These are phyloP conservation scores for Pisolithus marmoratus DNA, from an alignment of 768 basidiomycete genomes.

Conservation along the genomic window DNA sequence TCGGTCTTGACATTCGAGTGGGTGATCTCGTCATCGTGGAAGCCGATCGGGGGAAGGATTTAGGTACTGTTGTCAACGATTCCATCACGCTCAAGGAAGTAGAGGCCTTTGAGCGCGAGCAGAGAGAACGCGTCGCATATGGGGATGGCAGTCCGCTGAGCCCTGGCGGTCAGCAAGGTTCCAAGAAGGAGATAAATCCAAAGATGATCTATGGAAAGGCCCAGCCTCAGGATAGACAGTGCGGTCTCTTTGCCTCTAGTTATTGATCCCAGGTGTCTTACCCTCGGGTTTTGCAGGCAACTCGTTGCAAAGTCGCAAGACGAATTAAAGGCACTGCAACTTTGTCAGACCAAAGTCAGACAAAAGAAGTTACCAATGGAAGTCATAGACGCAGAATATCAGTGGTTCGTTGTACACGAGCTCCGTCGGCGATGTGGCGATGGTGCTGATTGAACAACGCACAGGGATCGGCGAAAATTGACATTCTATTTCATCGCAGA, in stretches of 20 bases:
- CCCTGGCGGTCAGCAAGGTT: slow-evolving; percentile 37
- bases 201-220: slow-evolving; percentile 96
- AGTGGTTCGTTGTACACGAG: slow-evolving; percentile 58
- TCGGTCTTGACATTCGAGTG: slow-evolving; percentile 56
- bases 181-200: slow-evolving; percentile 91
- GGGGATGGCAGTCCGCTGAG: slow-evolving; percentile 42
- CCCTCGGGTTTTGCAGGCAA: slow-evolving; percentile 38
- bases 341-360: slow-evolving; percentile 87
- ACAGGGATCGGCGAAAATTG: slow-evolving; percentile 93
- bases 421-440: no score
- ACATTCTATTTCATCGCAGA: slow-evolving; percentile 98
- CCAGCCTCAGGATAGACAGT: slow-evolving; percentile 76
- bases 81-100: slow-evolving; percentile 87
- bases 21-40: slow-evolving; percentile 98
- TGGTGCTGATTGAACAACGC: not conserved
- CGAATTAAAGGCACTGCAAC: slow-evolving; percentile 84
- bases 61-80: slow-evolving; percentile 90
- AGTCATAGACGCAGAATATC: slow-evolving; percentile 97
- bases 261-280: slow-evolving; percentile 1
- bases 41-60: slow-evolving; percentile 89
- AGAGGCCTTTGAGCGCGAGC: slow-evolving; percentile 82
- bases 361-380: slow-evolving; percentile 99
- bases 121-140: slow-evolving; percentile 51
- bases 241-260: slow-evolving; percentile 17
- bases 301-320: slow-evolving; percentile 82